Conservation (phyloP, 352 stramenopile genomes). For the Albugo laibachii region DNA sequence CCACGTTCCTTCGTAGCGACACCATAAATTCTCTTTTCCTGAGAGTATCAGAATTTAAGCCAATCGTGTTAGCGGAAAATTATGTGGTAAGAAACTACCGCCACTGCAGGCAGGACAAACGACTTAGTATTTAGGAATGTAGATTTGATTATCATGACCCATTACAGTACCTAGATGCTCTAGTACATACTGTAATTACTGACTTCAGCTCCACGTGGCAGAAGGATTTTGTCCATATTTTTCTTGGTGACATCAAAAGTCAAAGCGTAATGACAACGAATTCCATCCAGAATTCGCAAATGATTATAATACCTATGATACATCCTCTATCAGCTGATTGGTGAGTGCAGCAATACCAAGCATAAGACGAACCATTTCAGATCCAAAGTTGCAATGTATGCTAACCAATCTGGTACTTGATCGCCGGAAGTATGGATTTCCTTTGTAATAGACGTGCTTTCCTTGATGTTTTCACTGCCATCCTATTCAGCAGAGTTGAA, state of each 20-base stretch:
- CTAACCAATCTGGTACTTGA: constrained; percentile 30
- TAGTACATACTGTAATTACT: constrained; percentile 68
- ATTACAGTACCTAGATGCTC: not conserved
- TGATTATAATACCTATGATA: constrained; percentile 35
- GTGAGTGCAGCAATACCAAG: not conserved
- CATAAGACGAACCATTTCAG: constrained; percentile 38
- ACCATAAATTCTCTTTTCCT: no score
- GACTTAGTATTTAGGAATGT: no score
- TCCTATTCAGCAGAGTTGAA: no score
- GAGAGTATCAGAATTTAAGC: no score
- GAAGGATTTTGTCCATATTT: constrained; percentile 67
- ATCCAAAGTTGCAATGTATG: constrained; percentile 48
- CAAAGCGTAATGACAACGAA: constrained; percentile 62
- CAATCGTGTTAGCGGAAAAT: no score
- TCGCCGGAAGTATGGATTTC: constrained; percentile 13
- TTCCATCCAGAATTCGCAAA: constrained; percentile 31
- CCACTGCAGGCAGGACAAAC: no score
- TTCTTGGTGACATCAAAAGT: constrained; percentile 47
- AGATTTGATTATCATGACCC: not conserved
- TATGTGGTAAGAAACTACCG: no score
- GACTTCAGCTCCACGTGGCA: constrained; percentile 41
- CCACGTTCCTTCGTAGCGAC: no score
- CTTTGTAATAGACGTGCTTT: constrained; percentile 37
- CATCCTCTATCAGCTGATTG: not conserved
- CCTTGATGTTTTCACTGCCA: constrained; percentile 47